These are phyloP conservation scores for Speleostelium caveatum DNA, from an alignment of 78 protist genomes.

Conservation along the genomic window DNA sequence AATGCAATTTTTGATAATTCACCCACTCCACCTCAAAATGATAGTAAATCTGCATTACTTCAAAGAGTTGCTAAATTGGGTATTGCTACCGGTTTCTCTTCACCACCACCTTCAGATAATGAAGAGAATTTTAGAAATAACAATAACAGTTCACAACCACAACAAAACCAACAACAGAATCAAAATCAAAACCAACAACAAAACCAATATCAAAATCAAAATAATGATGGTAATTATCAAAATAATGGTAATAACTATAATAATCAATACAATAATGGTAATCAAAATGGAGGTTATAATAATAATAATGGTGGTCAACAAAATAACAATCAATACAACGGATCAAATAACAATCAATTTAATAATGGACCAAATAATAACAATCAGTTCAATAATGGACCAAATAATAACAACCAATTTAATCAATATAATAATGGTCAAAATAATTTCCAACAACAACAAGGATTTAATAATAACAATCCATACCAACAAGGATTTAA, in stretches of 20 bases:
- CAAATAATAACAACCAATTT: not conserved
- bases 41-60: constrained; percentile 19
- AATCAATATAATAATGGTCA: not conserved
- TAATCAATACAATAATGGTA: not conserved
- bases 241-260: not conserved
- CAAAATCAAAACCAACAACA: constrained; percentile 14
- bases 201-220: not conserved
- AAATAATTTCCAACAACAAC: not conserved
- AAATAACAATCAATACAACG: constrained; percentile 16
- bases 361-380: not conserved
- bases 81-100: constrained; percentile 57
- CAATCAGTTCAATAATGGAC: not conserved
- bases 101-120: constrained; percentile 69
- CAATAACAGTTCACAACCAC: constrained; percentile 7
- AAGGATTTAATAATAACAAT: not conserved
- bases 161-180: constrained; percentile 1
- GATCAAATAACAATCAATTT: not conserved
- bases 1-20: constrained; percentile 49
- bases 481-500: not conserved
- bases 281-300: not conserved
- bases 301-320: not conserved
- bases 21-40: constrained; percentile 55
- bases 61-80: constrained; percentile 78
- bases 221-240: not conserved
- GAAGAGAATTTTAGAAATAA: constrained; percentile 27